Percentiles rank a stretch among this genome's conserved stretches.
These are phyloP conservation scores for Trichoderma asperelloides DNA, from an alignment of 495 filamentous ascomycete species.

Conservation along the genomic window DNA sequence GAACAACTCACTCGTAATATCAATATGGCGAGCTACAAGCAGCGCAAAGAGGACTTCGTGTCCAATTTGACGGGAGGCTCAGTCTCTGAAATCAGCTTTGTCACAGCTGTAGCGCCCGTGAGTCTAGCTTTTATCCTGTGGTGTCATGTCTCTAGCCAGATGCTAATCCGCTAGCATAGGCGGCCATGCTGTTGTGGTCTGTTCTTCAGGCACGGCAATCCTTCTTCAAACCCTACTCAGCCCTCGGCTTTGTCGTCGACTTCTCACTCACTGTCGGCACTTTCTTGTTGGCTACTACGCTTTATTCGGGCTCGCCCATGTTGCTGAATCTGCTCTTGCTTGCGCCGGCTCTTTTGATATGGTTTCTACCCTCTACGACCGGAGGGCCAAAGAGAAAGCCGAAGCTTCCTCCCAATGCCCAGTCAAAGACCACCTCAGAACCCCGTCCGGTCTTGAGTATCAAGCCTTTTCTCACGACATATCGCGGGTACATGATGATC, in stretches of 20 bases:
- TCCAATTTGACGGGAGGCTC: conserved; percentile 81
- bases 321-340: conserved; percentile 70
- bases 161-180: conserved; percentile 36
- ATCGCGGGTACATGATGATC: conserved; percentile 87
- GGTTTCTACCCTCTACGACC: conserved; percentile 37
- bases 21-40: conserved; percentile 57
- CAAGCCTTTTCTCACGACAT: conserved; percentile 85
- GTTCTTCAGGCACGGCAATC: conserved; percentile 77
- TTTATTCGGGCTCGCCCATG: conserved; percentile 69
- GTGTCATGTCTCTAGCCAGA: conserved; percentile 1
- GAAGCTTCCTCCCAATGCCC: conserved; percentile 45
- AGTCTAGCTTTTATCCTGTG: conserved; percentile 18
- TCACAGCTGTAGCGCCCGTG: conserved; percentile 80
- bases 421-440: conserved; percentile 20
- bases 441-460: conserved; percentile 53
- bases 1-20: background rate
- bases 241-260: conserved; percentile 61
- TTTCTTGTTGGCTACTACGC: conserved; percentile 73
- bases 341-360: conserved; percentile 56
- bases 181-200: conserved; percentile 79
- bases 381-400: conserved; percentile 40
- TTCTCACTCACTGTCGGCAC: conserved; percentile 78
- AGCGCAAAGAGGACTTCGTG: conserved; percentile 88
- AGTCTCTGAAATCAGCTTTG: conserved; percentile 76
- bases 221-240: conserved; percentile 70